Evolutionary conservation across 495 filamentous ascomycete genomes (phyloP), one percentile per base, ranked within the genome.

Genomic region (Penicillium lividum): DNA sequence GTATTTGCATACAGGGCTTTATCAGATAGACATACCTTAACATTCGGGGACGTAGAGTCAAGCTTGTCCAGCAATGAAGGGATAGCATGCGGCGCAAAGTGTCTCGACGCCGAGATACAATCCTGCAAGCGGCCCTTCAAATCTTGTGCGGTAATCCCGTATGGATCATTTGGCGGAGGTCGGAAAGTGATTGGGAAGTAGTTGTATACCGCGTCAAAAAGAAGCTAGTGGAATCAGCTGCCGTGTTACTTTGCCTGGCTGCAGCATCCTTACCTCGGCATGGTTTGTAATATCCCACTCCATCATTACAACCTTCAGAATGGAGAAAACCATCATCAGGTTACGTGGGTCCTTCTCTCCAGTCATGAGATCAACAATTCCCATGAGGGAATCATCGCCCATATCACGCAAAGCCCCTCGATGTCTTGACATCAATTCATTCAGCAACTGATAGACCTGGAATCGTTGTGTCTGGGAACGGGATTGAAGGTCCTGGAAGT

Each of bases 141-240:
- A 58, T 91, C 83, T 68, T 91, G 86, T 5, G 88, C 81, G 29
- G 88, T 89, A 56, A 91, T 89, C 5, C 85, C 83, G 45, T 89
- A 90, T 5, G 88, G 87, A 63, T 91, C 88, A 56, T 89, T 86
- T 8, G 88, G 88, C 0, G 88, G 88, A 22, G 88, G 88, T 60
- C 82, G 79, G 69, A 90, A 91, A 0, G 88, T 89, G 54, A 91
- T 90, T 0, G 88, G 88, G 65, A 91, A 91, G 69, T 91, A 91
- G 59, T 89, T 89, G 66, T 89, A 91, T 15, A 88, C 86, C 4
- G 87, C 76, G 59, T 91, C 88, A 66, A 90, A 91, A 16, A 90
- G 72, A 10, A 76, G 69, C 84, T 87, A 67, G 56, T 36, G 1
- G 10, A 11, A 50, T 82, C 56, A 82, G 73, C 16, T 27, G 28